phyloP scores from a whole-genome alignment of 176 grass and related monocot genomes.

The Cymbopogon citratus region DNA sequence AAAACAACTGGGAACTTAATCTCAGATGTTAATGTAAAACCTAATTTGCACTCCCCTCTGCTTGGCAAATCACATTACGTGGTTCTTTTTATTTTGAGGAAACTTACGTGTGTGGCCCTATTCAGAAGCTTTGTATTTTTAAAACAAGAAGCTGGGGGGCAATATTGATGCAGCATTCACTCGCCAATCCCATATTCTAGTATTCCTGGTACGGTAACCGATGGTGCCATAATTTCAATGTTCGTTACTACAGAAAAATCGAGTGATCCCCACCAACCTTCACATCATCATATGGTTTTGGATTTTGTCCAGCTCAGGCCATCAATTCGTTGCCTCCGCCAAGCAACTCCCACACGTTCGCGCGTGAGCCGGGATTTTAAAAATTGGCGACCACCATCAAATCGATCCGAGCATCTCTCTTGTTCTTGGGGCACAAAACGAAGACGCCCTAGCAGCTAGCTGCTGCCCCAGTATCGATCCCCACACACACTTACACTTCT shows the following conservation, averaged over 20 bases:
- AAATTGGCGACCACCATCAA: slow-evolving; percentile 37
- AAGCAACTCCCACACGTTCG: slow-evolving; percentile 42
- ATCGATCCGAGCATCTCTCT: slow-evolving; percentile 27
- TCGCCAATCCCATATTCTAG: slow-evolving; percentile 34
- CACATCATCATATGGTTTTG: slow-evolving; percentile 30
- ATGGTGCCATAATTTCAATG: slow-evolving; percentile 12
- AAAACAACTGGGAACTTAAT: slow-evolving; percentile 5
- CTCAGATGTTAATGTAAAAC: not conserved
- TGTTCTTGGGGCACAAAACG: slow-evolving; percentile 9
- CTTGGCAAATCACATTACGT: not conserved
- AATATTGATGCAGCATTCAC: slow-evolving; percentile 23
- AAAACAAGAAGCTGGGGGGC: not conserved
- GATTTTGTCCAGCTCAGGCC: slow-evolving; percentile 42
- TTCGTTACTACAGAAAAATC: slow-evolving; percentile 18
- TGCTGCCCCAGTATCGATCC: not conserved
- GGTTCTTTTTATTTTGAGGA: too few relatives aligned
- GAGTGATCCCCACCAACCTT: slow-evolving; percentile 32
- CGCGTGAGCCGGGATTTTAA: slow-evolving; percentile 17
- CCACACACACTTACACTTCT: not conserved
- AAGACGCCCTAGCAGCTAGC: not conserved
- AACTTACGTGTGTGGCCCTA: too few relatives aligned
- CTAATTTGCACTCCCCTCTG: not conserved
- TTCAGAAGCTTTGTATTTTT: not conserved
- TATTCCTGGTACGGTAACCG: slow-evolving; percentile 18
- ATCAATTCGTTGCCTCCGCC: slow-evolving; percentile 43